phyloP scores from a whole-genome alignment of 352 stramenopile species.

The Phytophthora pluvialis region DNA sequence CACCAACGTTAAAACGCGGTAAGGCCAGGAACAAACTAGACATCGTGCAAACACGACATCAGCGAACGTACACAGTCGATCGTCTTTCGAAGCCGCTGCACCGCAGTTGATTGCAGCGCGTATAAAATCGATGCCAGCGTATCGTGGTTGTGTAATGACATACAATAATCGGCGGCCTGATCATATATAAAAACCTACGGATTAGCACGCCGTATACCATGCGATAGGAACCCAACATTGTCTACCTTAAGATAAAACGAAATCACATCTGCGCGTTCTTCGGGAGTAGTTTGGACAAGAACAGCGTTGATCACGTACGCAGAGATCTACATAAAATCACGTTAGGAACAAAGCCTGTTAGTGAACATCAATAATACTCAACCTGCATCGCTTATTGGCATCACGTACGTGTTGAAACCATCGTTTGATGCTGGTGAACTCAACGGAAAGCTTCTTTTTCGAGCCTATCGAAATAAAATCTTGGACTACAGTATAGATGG shows the following conservation, averaged over 20 bases:
- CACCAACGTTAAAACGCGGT: slow-evolving; percentile 3
- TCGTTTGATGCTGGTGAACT: slow-evolving; percentile 72
- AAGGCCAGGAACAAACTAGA: background rate
- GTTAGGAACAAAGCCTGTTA: slow-evolving; percentile 5
- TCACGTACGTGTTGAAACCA: slow-evolving; percentile 87
- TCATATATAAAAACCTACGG: background rate
- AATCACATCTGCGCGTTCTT: slow-evolving; percentile 76
- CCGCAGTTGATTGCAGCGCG: slow-evolving; percentile 85
- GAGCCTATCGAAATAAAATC: slow-evolving; percentile 69
- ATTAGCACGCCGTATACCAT: slow-evolving; percentile 6
- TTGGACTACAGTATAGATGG: slow-evolving; percentile 48
- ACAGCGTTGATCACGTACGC: slow-evolving; percentile 86
- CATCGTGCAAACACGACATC: slow-evolving; percentile 1
- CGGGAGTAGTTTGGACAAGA: slow-evolving; percentile 66
- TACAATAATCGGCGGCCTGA: slow-evolving; percentile 74
- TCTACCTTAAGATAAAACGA: slow-evolving; percentile 81
- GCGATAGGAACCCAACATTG: background rate
- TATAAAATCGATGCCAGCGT: slow-evolving; percentile 87
- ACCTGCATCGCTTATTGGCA: background rate
- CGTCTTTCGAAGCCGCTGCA: slow-evolving; percentile 77
- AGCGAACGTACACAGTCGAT: slow-evolving; percentile 69
- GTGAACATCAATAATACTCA: background rate
- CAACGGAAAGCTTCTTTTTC: slow-evolving; percentile 56
- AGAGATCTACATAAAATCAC: slow-evolving; percentile 52
- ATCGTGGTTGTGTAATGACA: slow-evolving; percentile 84